These are phyloP conservation scores for Ganoderma meredithae DNA, from an alignment of 1,284 basidiomycete genomes.

Conservation along the genomic window DNA sequence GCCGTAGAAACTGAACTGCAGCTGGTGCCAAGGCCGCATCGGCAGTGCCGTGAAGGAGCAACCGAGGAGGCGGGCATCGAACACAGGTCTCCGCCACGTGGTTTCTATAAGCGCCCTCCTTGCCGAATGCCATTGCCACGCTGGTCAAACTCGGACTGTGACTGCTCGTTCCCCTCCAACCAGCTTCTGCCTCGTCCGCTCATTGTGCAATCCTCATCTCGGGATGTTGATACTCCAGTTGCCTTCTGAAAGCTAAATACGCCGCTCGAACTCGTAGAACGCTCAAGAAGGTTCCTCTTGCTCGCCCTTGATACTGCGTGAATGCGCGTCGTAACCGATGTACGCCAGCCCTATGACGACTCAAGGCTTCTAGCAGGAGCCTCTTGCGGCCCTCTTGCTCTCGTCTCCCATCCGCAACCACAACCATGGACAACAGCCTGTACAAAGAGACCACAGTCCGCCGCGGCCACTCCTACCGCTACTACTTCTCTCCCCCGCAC, in stretches of 20 bases:
- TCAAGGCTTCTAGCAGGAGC: neutral
- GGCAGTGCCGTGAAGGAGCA: neutral
- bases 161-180: too few relatives aligned
- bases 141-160: too few relatives aligned
- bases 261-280: too few relatives aligned
- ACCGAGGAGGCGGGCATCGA: neutral
- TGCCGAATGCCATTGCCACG: too few relatives aligned
- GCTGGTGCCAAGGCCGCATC: neutral
- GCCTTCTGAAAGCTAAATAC: too few relatives aligned
- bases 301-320: too few relatives aligned
- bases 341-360: neutral
- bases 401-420: neutral
- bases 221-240: too few relatives aligned
- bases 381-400: neutral
- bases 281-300: too few relatives aligned
- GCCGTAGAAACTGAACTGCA: neutral
- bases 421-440: slow-evolving; percentile 11
- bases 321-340: too few relatives aligned
- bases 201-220: too few relatives aligned
- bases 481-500: slow-evolving; percentile 19
- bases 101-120: neutral
- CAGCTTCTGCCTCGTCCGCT: too few relatives aligned
- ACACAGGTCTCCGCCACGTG: neutral
- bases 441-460: slow-evolving; percentile 15
- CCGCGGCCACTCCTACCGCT: slow-evolving; percentile 26